Base-by-base conservation (phyloP, 2,329 filamentous ascomycete genomes). In the Colletotrichum liaoningense region DNA sequence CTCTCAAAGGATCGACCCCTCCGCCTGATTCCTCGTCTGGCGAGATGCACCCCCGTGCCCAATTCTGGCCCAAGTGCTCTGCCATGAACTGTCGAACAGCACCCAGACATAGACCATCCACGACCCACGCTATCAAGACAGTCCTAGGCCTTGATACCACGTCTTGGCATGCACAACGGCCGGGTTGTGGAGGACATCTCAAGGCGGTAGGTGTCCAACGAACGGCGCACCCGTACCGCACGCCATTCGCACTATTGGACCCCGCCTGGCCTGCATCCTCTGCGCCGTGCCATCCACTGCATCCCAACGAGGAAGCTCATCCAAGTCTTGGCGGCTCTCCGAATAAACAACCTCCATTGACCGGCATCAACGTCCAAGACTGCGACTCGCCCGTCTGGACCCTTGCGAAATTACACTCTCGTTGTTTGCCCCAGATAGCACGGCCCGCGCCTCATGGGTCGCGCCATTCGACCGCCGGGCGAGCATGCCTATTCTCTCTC, bases 221-320 rank as follows among this genome's bases (percentile, higher is more conserved):
- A 14, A 60, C 33, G 16, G 46, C 30, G 59, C 58, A 59, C 56
- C 56, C 63, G 46, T 19, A 30, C 69, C 57, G 64, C 69, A 63
- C 69, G 66, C 66, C 66, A 69, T 69, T 26, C 30, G 42, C 62
- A 63, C 69, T 72, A 72, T 69, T 72, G 65, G 30, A 35, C 59
- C 35, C 38, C 58, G 38, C 58, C 38, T 42, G 33, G 38, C 30
- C 66, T 56, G 70, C 59, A 46, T 49, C 66, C 59, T 65, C 59
- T 60, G 70, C 59, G 59, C 56, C 66, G 66, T 65, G 26, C 55
- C 70, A 65, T 70, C 33, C 55, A 38, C 60, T 26, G n/a, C 30
- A 38, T 73, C 70, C 70, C 55, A 73, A 70, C 59, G 54, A 70
- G 70, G 70, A 73, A 73, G 70, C 70, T 73, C 54, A 46, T 30